phyloP scores from a whole-genome alignment of 2,329 filamentous ascomycete species.

The Allantophomopsis lycopodina region DNA sequence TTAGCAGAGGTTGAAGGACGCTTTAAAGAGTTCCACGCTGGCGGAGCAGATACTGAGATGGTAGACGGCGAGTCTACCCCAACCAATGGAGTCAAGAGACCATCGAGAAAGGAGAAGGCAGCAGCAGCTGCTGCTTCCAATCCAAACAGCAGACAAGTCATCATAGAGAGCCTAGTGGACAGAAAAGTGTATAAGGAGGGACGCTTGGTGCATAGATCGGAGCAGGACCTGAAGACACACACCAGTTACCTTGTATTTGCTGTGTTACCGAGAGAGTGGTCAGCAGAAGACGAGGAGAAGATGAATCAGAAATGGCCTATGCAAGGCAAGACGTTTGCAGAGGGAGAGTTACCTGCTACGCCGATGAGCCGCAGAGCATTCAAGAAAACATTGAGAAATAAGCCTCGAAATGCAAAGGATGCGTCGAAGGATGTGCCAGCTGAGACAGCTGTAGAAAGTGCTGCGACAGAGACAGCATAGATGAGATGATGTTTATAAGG shows the following conservation, averaged over 20 bases:
- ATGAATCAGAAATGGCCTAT: constrained; percentile 49
- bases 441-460: not conserved
- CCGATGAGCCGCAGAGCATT: not conserved
- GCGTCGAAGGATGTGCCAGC: not conserved
- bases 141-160: constrained; percentile 17
- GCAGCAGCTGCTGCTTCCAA: constrained; percentile 16
- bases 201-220: constrained; percentile 63
- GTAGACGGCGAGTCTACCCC: constrained; percentile 20
- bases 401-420: not conserved
- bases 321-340: constrained; percentile 9
- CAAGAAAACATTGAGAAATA: not conserved
- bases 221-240: constrained; percentile 86
- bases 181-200: constrained; percentile 61
- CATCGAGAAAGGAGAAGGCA: constrained; percentile 4
- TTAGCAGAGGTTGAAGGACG: constrained; percentile 61
- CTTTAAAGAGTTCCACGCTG: constrained; percentile 47
- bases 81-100: not conserved
- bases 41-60: constrained; percentile 7
- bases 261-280: constrained; percentile 76
- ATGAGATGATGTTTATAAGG: not conserved
- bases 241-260: constrained; percentile 97
- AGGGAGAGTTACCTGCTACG: not conserved
- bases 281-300: constrained; percentile 61
- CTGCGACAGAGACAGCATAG: not conserved
- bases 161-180: constrained; percentile 18